Percentiles rank a stretch among this genome's conserved stretches.
phyloP scores from a whole-genome alignment of 345 rosid genomes.

The Salix dunnii region DNA sequence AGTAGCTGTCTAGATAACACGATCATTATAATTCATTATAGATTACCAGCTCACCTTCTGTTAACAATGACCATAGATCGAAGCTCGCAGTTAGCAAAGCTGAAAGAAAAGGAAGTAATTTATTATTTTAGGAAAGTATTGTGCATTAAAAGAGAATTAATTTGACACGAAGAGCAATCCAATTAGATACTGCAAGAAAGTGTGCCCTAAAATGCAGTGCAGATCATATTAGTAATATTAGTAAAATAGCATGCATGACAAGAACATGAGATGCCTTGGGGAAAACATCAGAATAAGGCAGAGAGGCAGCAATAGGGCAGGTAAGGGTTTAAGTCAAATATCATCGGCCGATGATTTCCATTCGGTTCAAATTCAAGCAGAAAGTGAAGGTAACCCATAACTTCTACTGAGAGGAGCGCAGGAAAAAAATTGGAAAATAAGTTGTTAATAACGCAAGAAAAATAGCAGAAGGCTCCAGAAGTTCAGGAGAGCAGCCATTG shows the following conservation, averaged over 20 bases:
- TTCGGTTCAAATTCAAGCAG: neutral
- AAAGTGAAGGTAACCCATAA: neutral
- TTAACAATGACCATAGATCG: conserved; percentile 88
- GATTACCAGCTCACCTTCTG: conserved; percentile 47
- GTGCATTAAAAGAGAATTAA: neutral
- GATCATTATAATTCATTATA: neutral
- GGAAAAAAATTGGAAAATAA: neutral
- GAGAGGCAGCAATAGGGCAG: neutral
- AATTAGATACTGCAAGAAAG: neutral
- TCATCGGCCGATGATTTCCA: neutral
- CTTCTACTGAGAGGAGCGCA: neutral
- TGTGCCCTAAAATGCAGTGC: neutral
- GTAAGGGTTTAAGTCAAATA: neutral
- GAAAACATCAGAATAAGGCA: neutral
- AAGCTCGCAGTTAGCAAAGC: conserved; percentile 95
- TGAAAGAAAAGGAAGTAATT: conserved; percentile 32
- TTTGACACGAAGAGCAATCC: neutral
- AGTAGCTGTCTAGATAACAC: conserved; percentile 8
- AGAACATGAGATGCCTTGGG: neutral
- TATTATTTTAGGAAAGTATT: neutral
- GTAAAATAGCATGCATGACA: neutral
- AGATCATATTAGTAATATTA: neutral
- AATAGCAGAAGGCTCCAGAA: neutral
- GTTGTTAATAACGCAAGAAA: neutral
- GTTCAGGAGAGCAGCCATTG: neutral